These are phyloP conservation scores for Phytophthora chlamydospora DNA, from an alignment of 352 stramenopile species.

Conservation along the genomic window DNA sequence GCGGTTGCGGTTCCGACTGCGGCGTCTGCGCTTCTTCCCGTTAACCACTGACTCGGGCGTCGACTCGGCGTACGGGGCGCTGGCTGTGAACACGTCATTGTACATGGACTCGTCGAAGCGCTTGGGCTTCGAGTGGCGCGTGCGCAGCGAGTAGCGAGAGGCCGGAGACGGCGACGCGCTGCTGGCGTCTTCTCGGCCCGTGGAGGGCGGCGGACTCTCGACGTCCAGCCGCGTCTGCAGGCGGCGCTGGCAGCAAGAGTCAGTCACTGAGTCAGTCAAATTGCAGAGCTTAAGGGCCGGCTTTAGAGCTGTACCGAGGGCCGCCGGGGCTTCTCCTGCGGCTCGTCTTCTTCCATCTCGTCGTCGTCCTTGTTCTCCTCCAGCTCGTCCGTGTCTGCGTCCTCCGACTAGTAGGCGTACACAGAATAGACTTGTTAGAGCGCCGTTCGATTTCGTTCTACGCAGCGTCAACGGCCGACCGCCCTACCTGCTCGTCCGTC, in stretches of 20 bases:
- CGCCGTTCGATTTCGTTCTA: too few species aligned
- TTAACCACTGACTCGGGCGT: slow-evolving; percentile 15
- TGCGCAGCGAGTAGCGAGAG: slow-evolving; percentile 61
- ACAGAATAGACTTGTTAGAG: too few species aligned
- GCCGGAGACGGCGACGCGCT: slow-evolving; percentile 25
- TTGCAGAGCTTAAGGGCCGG: background rate
- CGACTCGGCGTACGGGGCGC: slow-evolving; percentile 26
- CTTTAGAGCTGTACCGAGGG: slow-evolving; percentile 16
- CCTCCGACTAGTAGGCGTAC: slow-evolving; percentile 20
- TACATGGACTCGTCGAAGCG: slow-evolving; percentile 72
- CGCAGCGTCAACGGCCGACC: too few species aligned
- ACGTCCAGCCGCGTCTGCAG: slow-evolving; percentile 21
- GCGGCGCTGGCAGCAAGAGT: slow-evolving; percentile 25
- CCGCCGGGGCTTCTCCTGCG: slow-evolving; percentile 8
- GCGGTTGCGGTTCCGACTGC: slow-evolving; percentile 12
- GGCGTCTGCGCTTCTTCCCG: slow-evolving; percentile 40
- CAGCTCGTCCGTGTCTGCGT: slow-evolving; percentile 27
- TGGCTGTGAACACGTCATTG: slow-evolving; percentile 67
- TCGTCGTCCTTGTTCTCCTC: slow-evolving; percentile 35
- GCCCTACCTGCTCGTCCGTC: slow-evolving; percentile 17
- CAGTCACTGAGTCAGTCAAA: background rate
- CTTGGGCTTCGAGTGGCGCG: slow-evolving; percentile 56
- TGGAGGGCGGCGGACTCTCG: slow-evolving; percentile 14
- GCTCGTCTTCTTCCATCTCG: slow-evolving; percentile 3
- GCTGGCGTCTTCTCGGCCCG: slow-evolving; percentile 10